Base-by-base conservation (phyloP, 225 moss, liverwort and hornwort genomes). In the Polytrichum commune region DNA sequence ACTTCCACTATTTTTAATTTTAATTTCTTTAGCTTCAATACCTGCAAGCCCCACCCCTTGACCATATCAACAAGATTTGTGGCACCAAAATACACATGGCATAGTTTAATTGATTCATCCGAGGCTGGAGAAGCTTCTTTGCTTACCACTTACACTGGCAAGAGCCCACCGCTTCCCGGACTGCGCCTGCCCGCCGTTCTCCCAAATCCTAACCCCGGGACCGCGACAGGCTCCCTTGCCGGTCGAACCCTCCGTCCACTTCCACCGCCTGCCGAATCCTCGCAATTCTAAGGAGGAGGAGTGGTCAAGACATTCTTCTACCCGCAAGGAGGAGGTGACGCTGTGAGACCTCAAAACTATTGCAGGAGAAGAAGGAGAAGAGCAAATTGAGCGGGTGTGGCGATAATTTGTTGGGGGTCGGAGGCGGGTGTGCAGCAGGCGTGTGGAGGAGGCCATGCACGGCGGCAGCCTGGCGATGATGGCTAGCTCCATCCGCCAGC, bases 361-460 rank as follows among this genome's bases (percentile, higher is more conserved):
- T 9, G 60, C 2, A 6, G 24, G 65, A 20, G 38, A 16, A 13
- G n/a, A 46, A 35, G 66, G 8, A 23, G n/a, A 53, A 66, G 66
- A 66, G 8, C 1, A 27, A 19, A 28, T 23, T 63, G 5, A 25
- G 60, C 58, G 57, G 57, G 57, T 58, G 58, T 20, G 60, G 22
- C 22, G 7, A 60, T 60, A 22, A 24, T n/a, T 20, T n/a, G 60
- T 6, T 20, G 60, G 60, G 18, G 27, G 5, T 24, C 18, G 9
- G 63, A 67, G 26, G 25, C n/a, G 18, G 5, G n/a, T 19, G 20
- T 46, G 7, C 18, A 24, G 19, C 27, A 53, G 29, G 24, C 78
- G 68, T 61, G 62, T 26, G 28, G 74, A 54, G 69, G 65, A 22
- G 27, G 70, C 74, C 79, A 79, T 79, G 70, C 74, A 74, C 63